Conservation (phyloP, 129 eudicot genomes). For the Apium graveolens region DNA sequence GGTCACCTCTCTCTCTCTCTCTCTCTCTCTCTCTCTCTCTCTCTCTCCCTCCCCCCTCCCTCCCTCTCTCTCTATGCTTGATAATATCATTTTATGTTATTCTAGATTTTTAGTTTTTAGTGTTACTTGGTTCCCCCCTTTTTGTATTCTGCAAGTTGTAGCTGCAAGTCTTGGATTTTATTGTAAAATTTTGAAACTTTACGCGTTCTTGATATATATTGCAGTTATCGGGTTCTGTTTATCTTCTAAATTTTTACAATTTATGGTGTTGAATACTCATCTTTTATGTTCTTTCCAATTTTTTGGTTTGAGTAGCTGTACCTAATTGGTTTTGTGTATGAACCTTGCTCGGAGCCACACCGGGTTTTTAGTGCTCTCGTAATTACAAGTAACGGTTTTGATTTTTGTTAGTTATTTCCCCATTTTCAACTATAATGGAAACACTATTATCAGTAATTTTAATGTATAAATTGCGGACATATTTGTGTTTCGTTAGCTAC, state of each 20-base stretch:
- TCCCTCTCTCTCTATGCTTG: too few relatives aligned
- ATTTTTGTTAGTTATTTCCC: too few relatives aligned
- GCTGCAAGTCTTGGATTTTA: background rate
- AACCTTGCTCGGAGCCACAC: background rate
- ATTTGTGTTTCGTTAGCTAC: background rate
- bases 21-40: too few relatives aligned
- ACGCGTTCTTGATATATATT: too few relatives aligned
- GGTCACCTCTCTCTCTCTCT: too few relatives aligned
- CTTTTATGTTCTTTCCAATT: background rate
- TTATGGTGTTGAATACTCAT: background rate
- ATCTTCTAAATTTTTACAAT: background rate
- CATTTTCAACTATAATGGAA: background rate
- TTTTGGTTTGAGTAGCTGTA: background rate
- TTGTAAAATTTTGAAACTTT: background rate
- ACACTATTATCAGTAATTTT: too few relatives aligned
- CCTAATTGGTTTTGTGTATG: too few relatives aligned
- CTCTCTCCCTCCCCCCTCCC: too few relatives aligned
- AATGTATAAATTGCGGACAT: background rate
- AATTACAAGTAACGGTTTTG: too few relatives aligned
- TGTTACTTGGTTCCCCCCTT: background rate
- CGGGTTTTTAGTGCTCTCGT: background rate
- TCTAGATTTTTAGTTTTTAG: too few relatives aligned
- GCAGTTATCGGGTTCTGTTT: background rate
- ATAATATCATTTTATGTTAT: too few relatives aligned
- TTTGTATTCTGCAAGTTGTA: background rate